A percentile compares a stretch with the other conserved stretches of the same genome.
Conservation (phyloP, 2,329 filamentous ascomycete genomes). For the Nakataea oryzae region DNA sequence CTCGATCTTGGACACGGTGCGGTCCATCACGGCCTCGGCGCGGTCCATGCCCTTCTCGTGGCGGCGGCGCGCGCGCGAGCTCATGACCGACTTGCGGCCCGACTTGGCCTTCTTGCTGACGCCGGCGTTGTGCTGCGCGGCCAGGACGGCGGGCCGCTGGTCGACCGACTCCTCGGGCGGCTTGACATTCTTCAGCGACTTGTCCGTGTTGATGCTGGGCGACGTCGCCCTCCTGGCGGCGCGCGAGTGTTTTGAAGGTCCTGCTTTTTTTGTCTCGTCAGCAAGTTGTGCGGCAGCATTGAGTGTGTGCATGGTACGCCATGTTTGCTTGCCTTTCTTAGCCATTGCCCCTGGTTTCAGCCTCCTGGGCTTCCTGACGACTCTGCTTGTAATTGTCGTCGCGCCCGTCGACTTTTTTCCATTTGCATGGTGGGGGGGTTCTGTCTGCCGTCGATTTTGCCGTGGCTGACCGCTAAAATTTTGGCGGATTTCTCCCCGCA, state of each 20-base stretch:
- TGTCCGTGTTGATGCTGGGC: slow-evolving; percentile 60
- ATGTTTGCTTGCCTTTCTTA: slow-evolving; percentile 6
- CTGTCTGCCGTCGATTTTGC: slow-evolving; percentile 2
- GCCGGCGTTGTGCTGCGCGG: slow-evolving; percentile 55
- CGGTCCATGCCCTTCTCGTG: slow-evolving; percentile 48
- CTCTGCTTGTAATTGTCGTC: not conserved
- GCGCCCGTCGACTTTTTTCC: not conserved
- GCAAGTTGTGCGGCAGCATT: not conserved
- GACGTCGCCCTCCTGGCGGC: slow-evolving; percentile 64
- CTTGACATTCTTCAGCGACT: slow-evolving; percentile 53
- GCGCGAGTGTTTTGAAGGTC: slow-evolving; percentile 58
- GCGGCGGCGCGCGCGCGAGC: slow-evolving; percentile 41
- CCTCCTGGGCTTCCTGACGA: not conserved
- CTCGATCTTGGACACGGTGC: slow-evolving; percentile 43
- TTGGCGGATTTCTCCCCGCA: not conserved
- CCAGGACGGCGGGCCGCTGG: slow-evolving; percentile 55
- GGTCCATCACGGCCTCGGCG: slow-evolving; percentile 49
- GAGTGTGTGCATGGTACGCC: not conserved
- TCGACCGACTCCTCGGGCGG: slow-evolving; percentile 36
- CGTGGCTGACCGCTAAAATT: slow-evolving; percentile 5
- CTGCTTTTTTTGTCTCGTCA: slow-evolving; percentile 22
- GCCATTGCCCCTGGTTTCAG: not conserved
- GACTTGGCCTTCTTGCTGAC: slow-evolving; percentile 56
- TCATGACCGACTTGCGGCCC: slow-evolving; percentile 41
- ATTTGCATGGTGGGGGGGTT: slow-evolving; percentile 6